phyloP scores from a whole-genome alignment of 192 early-diverging fungal genomes.

The Phycomyces blakesleeanus region DNA sequence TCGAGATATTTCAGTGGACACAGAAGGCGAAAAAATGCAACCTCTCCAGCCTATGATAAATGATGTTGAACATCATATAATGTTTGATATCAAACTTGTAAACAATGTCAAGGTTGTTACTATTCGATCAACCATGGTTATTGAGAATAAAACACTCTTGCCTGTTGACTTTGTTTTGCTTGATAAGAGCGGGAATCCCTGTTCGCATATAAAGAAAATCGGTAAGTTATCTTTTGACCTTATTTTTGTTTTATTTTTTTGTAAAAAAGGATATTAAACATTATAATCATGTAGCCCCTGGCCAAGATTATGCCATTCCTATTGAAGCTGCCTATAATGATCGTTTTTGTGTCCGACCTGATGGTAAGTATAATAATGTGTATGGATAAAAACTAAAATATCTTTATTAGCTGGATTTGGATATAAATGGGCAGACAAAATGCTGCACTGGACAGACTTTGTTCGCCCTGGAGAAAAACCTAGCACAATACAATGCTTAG shows the following conservation, averaged over 20 bases:
- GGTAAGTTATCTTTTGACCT: conserved; percentile 27
- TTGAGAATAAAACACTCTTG: conserved; percentile 79
- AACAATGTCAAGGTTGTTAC: conserved; percentile 91
- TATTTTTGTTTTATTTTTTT: too few relatives aligned
- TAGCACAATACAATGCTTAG: conserved; percentile 36
- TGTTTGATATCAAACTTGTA: conserved; percentile 82
- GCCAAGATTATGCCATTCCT: conserved; percentile 81
- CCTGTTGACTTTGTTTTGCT: conserved; percentile 78
- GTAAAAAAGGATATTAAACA: too few relatives aligned
- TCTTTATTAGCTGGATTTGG: conserved; percentile 60
- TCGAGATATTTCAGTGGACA: conserved; percentile 84
- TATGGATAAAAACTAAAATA: neutral
- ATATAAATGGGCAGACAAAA: conserved; percentile 79
- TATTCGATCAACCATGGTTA: conserved; percentile 77
- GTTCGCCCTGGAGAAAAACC: conserved; percentile 16
- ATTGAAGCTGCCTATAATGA: conserved; percentile 82
- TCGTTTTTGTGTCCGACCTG: conserved; percentile 74
- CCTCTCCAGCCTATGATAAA: conserved; percentile 78
- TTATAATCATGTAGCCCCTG: conserved; percentile 55
- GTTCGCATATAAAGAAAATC: conserved; percentile 46
- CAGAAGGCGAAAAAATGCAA: conserved; percentile 80
- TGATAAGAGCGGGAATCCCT: conserved; percentile 58
- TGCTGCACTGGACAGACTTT: conserved; percentile 84
- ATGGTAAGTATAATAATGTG: conserved; percentile 41
- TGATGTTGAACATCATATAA: conserved; percentile 75